Conservation (phyloP, 2,329 filamentous ascomycete genomes). For the Stenocarpella maydis region DNA sequence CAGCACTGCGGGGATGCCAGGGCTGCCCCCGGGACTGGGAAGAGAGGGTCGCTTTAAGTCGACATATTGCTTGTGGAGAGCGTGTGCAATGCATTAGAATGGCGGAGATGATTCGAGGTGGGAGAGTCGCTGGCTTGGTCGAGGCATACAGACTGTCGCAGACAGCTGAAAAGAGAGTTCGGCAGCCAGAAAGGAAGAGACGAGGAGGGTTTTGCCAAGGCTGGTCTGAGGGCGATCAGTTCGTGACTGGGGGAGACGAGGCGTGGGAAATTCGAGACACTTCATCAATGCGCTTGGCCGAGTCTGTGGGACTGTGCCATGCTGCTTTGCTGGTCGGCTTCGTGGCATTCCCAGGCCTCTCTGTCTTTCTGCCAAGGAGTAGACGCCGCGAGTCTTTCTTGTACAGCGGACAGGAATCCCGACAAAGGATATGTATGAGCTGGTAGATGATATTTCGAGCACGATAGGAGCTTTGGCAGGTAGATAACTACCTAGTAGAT, state of each 20-base stretch:
- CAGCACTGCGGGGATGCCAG: slow-evolving; percentile 7
- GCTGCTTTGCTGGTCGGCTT: slow-evolving; percentile 1
- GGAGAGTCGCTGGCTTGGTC: not conserved
- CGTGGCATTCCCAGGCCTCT: not conserved
- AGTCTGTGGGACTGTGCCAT: slow-evolving; percentile 21
- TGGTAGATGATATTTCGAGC: not conserved
- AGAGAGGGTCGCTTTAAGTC: slow-evolving; percentile 9
- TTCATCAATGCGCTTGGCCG: slow-evolving; percentile 21
- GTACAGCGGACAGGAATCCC: not conserved
- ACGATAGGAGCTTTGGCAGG: not conserved
- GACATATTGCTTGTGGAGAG: slow-evolving; percentile 18
- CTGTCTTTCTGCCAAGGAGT: not conserved
- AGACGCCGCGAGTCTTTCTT: not conserved
- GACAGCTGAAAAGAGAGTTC: slow-evolving; percentile 5
- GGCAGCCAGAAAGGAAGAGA: slow-evolving; percentile 17
- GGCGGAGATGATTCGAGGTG: slow-evolving; percentile 4
- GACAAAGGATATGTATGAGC: not conserved
- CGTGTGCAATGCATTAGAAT: slow-evolving; percentile 1
- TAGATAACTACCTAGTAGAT: slow-evolving; percentile 11
- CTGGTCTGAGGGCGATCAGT: slow-evolving; percentile 26
- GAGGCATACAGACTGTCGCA: slow-evolving; percentile 4
- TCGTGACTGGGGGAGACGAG: slow-evolving; percentile 16
- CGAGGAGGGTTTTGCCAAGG: slow-evolving; percentile 26
- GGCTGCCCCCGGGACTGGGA: not conserved
- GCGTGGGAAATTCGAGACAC: slow-evolving; percentile 20